These are phyloP conservation scores for Aspergillus bombycis DNA, from an alignment of 2,329 filamentous ascomycete genomes.

Conservation along the genomic window DNA sequence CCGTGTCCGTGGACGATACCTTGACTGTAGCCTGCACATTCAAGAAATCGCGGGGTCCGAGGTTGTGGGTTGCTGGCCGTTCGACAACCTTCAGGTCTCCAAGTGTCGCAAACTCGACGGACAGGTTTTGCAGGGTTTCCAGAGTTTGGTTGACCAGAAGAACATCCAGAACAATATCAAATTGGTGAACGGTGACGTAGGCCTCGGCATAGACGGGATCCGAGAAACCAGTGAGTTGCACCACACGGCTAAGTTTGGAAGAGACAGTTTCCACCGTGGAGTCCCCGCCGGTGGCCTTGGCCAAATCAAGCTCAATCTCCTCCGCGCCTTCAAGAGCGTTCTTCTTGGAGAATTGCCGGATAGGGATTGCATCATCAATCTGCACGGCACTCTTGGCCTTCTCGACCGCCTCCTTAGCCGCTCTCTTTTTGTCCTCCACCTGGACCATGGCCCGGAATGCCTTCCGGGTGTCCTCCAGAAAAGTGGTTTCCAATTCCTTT, in stretches of 20 bases:
- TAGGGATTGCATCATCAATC: slow-evolving; percentile 91
- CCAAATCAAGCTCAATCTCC: slow-evolving; percentile 85
- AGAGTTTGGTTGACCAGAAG: slow-evolving; percentile 96
- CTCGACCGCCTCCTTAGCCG: slow-evolving; percentile 88
- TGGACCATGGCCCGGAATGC: slow-evolving; percentile 98
- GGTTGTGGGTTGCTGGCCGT: slow-evolving; percentile 91
- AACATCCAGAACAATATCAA: slow-evolving; percentile 96
- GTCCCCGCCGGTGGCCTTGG: slow-evolving; percentile 92
- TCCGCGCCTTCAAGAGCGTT: slow-evolving; percentile 79
- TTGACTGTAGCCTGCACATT: slow-evolving; percentile 99
- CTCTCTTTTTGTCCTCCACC: slow-evolving; percentile 95
- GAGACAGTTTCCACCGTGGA: slow-evolving; percentile 80
- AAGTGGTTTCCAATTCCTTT: slow-evolving; percentile 89
- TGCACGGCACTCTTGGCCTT: slow-evolving; percentile 93
- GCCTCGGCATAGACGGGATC: slow-evolving; percentile 98
- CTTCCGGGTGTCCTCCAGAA: slow-evolving; percentile 90
- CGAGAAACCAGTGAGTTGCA: slow-evolving; percentile 96
- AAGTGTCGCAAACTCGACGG: slow-evolving; percentile 96
- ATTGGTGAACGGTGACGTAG: slow-evolving; percentile 98
- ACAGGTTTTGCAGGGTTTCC: slow-evolving; percentile 94
- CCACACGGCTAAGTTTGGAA: slow-evolving; percentile 92
- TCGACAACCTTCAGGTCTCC: slow-evolving; percentile 98
- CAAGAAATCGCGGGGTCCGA: slow-evolving; percentile 93
- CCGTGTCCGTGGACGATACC: slow-evolving; percentile 95
- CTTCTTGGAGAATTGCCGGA: slow-evolving; percentile 92